phyloP scores from a whole-genome alignment of 371 early-diverging fungal genomes.

The Mortierella sp. region DNA sequence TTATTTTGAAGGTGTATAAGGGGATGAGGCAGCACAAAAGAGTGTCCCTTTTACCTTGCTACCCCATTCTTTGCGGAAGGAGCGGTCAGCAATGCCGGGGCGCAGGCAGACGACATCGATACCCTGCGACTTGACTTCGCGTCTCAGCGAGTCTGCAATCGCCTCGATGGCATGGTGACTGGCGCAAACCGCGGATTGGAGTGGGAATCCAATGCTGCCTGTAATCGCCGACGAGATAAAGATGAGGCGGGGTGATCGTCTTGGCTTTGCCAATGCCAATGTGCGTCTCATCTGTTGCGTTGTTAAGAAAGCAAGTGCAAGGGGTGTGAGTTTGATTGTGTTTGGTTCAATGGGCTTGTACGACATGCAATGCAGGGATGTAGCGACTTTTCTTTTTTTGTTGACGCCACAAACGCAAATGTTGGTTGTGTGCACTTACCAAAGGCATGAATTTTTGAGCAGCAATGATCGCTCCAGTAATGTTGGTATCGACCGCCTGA shows the following conservation, averaged over 20 bases:
- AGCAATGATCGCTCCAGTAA: constrained; percentile 36
- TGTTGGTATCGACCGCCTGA: constrained; percentile 31
- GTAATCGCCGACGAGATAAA: constrained; percentile 38
- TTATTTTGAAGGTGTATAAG: background rate
- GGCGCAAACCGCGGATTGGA: constrained; percentile 43
- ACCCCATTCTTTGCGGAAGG: constrained; percentile 36
- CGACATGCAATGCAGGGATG: background rate
- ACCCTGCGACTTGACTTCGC: constrained; percentile 38
- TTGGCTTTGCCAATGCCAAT: constrained; percentile 32
- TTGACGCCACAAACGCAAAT: background rate
- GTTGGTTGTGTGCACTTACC: background rate
- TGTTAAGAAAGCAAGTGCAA: background rate
- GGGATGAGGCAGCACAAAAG: background rate
- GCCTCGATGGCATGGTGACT: constrained; percentile 52
- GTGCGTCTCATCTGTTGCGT: constrained; percentile 34
- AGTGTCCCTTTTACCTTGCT: constrained; percentile 12
- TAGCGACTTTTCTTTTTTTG: background rate
- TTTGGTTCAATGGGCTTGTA: background rate
- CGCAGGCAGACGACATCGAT: constrained; percentile 47
- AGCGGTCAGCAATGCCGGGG: constrained; percentile 29
- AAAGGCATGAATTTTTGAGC: constrained; percentile 46
- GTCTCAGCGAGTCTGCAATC: constrained; percentile 54
- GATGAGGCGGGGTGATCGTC: constrained; percentile 39
- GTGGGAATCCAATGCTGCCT: constrained; percentile 41
- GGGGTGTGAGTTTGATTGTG: background rate